A percentile compares a stretch with the other conserved stretches of the same genome.
Conservation (phyloP, 371 early-diverging fungal species). For the Mucor plumbeus region DNA sequence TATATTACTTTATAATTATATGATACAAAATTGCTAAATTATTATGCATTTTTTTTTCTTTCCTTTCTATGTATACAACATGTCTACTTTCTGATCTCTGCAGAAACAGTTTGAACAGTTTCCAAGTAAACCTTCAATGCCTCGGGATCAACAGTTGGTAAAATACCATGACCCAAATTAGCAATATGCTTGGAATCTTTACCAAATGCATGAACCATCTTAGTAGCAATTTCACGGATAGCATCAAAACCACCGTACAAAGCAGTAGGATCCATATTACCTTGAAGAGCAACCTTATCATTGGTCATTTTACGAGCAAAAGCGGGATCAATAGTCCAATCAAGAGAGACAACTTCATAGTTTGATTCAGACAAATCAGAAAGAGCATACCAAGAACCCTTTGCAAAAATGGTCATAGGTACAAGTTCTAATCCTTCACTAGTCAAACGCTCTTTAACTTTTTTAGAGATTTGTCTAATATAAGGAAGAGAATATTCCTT, state of each 20-base stretch:
- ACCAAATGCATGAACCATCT: conserved; percentile 89
- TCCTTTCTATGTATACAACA: neutral
- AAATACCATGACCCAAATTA: conserved; percentile 96
- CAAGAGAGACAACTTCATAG: conserved; percentile 88
- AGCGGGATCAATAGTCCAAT: conserved; percentile 90
- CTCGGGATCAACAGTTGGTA: conserved; percentile 79
- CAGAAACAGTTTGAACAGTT: conserved; percentile 63
- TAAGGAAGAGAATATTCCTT: conserved; percentile 88
- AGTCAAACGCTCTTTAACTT: conserved; percentile 68
- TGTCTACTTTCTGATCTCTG: conserved; percentile 45
- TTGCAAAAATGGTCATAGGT: conserved; percentile 94
- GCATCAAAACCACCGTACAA: conserved; percentile 80
- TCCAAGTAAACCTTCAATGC: conserved; percentile 74
- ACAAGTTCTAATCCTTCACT: conserved; percentile 54
- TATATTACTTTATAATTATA: conserved; percentile 1
- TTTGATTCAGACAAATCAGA: conserved; percentile 69
- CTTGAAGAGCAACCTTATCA: conserved; percentile 84
- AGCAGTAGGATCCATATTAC: conserved; percentile 93
- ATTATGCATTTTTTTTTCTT: conserved; percentile 9
- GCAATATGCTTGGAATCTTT: conserved; percentile 79
- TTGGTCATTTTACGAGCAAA: conserved; percentile 65
- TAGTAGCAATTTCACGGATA: conserved; percentile 74
- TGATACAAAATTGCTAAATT: conserved; percentile 6
- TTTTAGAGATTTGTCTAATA: conserved; percentile 75
- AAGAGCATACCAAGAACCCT: conserved; percentile 89